Conservation (phyloP, 331 rosid species). For the Acacia pycnantha region DNA sequence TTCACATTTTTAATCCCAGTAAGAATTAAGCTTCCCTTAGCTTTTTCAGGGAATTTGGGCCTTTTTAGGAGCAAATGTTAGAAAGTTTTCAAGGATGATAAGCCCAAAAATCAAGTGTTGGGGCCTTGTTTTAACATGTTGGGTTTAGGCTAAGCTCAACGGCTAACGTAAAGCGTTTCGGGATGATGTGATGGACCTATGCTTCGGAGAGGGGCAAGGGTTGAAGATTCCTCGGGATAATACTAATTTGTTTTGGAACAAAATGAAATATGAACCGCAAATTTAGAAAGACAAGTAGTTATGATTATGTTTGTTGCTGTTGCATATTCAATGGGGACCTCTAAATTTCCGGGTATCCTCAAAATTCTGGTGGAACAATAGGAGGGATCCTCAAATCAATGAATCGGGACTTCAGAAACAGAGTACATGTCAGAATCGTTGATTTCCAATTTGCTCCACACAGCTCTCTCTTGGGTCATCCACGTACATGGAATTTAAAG, state of each 20-base stretch:
- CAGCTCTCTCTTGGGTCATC: background rate
- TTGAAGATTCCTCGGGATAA: too few species aligned
- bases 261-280: background rate
- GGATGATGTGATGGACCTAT: too few species aligned
- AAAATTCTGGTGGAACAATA: background rate
- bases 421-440: background rate
- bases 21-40: too few species aligned
- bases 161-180: too few species aligned
- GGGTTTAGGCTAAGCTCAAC: background rate
- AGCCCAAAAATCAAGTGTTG: background rate
- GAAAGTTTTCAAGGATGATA: background rate
- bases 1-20: too few species aligned
- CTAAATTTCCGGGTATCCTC: background rate
- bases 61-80: background rate
- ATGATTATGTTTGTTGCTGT: background rate
- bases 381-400: background rate
- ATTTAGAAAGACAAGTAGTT: background rate
- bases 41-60: background rate
- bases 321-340: background rate
- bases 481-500: background rate
- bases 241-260: too few species aligned
- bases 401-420: background rate
- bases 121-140: background rate
- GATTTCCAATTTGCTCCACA: background rate
- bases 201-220: too few species aligned